Evolutionary conservation across 768 basidiomycete species (phyloP), one percentile per base, ranked within the genome.

Genomic region (Lanmaoa rubissima): DNA sequence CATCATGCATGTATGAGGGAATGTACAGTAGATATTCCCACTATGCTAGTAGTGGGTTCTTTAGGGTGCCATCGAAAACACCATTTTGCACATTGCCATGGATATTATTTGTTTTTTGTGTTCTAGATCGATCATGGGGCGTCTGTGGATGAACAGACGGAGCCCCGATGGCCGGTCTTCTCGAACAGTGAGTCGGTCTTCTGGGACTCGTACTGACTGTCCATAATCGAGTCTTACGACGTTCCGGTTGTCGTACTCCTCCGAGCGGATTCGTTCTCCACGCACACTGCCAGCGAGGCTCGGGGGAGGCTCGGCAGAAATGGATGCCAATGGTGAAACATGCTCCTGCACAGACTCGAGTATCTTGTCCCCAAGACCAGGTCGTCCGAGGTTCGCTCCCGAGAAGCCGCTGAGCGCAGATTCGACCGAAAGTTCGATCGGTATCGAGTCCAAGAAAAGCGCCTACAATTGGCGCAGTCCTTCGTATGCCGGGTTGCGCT

Each of bases 281-380:
- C 54, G 50, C 24, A 54, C 12, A 36, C 60, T 63, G n/a, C 65
- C 59, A n/a, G 62, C 58, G 21, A 70, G 63, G 54, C 80, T 80
- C 49, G 79, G 79, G 0, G 79, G 69, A 1, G 88, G 87, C 1
- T 87, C 89, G 0, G 82, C 86, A 0, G 84, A 80, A 58, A 90
- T 88, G 0, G 87, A 74, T 0, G 78, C 69, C 32, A 90, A 76
- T 0, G 85, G 81, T 60, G 79, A 76, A 3, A 78, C 79, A 46
- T 77, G 78, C 39, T 82, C 81, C 11, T 62, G 69, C 13, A 69
- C 78, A 32, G 76, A 83, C 43, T 87, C 84, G 61, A 92, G 87
- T 89, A 92, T 92, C 79, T 90, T 92, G 70, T 92, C 90, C 1
- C 90, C 89, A 6, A 92, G 66, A 4, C 85, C 88, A 2, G 90